Conservation (phyloP, 169 alveolate genomes). For the Cryptosporidium ryanae region DNA sequence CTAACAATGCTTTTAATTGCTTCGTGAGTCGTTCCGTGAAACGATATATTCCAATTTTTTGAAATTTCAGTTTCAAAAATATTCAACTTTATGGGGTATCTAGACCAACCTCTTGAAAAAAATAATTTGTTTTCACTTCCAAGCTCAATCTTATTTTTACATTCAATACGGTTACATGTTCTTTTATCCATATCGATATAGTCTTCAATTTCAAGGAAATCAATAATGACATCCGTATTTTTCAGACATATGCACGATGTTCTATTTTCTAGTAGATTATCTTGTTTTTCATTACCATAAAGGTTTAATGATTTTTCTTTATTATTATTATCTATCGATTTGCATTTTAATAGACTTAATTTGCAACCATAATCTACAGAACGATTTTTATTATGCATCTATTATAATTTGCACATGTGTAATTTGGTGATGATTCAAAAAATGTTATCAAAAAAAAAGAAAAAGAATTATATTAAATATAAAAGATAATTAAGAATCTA, state of each 20-base stretch:
- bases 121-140: not conserved
- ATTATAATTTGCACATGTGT: not conserved
- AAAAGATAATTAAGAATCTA: too few species aligned
- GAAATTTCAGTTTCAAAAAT: slow-evolving; percentile 22
- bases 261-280: not conserved
- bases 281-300: too few species aligned
- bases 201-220: slow-evolving; percentile 6
- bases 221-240: slow-evolving; percentile 34
- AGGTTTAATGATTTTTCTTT: too few species aligned
- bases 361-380: not conserved
- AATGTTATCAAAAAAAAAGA: not conserved
- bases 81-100: slow-evolving; percentile 51
- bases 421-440: not conserved
- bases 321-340: too few species aligned
- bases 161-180: slow-evolving; percentile 23
- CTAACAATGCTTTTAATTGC: slow-evolving; percentile 50
- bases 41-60: slow-evolving; percentile 62
- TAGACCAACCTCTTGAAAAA: slow-evolving; percentile 70
- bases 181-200: slow-evolving; percentile 23
- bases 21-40: slow-evolving; percentile 72
- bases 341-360: too few species aligned
- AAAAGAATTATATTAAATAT: too few species aligned
- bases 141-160: not conserved
- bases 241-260: slow-evolving; percentile 1
- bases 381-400: slow-evolving; percentile 8